A percentile compares a stretch with the other conserved stretches of the same genome.
These are phyloP conservation scores for Candida neerlandica DNA, from an alignment of 1,139 yeast genomes.

Conservation along the genomic window DNA sequence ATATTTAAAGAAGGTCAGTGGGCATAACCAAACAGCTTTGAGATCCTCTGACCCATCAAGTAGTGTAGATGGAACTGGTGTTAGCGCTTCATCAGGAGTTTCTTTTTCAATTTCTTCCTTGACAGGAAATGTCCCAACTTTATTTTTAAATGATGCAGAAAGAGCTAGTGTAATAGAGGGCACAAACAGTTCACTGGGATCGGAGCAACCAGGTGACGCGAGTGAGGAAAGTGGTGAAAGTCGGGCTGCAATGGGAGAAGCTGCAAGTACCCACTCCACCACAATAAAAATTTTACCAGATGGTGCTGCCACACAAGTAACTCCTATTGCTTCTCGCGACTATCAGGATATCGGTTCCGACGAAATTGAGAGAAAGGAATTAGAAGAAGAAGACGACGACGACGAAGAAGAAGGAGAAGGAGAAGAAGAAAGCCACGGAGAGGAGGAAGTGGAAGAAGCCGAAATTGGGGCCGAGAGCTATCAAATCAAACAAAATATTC, in stretches of 20 bases:
- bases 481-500: not conserved
- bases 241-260: not conserved
- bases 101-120: conserved; percentile 9
- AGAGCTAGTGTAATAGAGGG: not conserved
- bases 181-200: conserved; percentile 18
- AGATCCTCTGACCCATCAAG: conserved; percentile 5
- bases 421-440: no score
- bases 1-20: conserved; percentile 1
- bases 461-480: conserved; percentile 10
- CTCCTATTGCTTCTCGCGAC: no score
- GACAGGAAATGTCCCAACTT: conserved; percentile 7
- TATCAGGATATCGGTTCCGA: conserved; percentile 16
- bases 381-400: not conserved
- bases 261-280: no score
- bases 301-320: conserved; percentile 1
- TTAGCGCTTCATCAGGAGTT: conserved; percentile 8
- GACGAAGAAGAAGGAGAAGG: not conserved
- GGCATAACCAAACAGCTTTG: not conserved
- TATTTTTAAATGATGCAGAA: conserved; percentile 5
- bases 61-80: conserved; percentile 10
- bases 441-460: not conserved
- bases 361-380: conserved; percentile 31
- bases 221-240: not conserved
- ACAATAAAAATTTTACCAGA: no score
- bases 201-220: conserved; percentile 30